Conservation (phyloP, 352 stramenopile genomes). For the Globisporangium cederbergense region DNA sequence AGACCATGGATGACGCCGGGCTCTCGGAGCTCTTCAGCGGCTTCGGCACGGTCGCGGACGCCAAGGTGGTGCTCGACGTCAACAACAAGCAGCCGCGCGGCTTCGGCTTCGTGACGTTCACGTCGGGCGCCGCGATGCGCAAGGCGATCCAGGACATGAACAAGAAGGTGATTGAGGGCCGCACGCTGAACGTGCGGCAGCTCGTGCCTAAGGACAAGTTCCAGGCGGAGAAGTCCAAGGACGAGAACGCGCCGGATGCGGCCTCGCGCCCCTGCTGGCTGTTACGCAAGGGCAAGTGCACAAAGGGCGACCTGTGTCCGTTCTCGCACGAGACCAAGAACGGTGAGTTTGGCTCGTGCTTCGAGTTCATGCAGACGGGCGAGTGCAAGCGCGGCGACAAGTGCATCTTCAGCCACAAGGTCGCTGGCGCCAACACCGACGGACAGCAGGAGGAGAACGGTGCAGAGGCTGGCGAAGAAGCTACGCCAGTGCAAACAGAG, state of each 20-base stretch:
- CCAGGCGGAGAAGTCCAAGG: slow-evolving; percentile 38
- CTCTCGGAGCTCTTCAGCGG: slow-evolving; percentile 69
- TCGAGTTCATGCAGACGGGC: slow-evolving; percentile 74
- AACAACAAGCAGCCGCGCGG: slow-evolving; percentile 57
- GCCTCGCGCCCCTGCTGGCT: slow-evolving; percentile 61
- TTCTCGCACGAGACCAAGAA: slow-evolving; percentile 76
- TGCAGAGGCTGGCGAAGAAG: background rate
- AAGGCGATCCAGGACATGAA: slow-evolving; percentile 75
- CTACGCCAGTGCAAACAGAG: slow-evolving; percentile 2
- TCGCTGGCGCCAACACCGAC: background rate
- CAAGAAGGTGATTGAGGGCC: slow-evolving; percentile 64
- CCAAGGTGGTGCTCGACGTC: slow-evolving; percentile 70
- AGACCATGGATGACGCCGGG: slow-evolving; percentile 63
- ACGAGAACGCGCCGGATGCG: slow-evolving; percentile 30
- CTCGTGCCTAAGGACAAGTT: slow-evolving; percentile 73
- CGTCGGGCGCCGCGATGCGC: slow-evolving; percentile 59
- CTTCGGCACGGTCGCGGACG: slow-evolving; percentile 68
- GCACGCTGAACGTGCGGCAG: slow-evolving; percentile 71
- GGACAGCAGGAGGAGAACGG: slow-evolving; percentile 12
- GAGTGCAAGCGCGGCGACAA: slow-evolving; percentile 65
- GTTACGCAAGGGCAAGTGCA: slow-evolving; percentile 77
- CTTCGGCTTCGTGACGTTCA: slow-evolving; percentile 86
- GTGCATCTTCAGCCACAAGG: slow-evolving; percentile 66
- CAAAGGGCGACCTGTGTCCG: slow-evolving; percentile 59
- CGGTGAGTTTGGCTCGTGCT: slow-evolving; percentile 75